Conservation (phyloP, 306 rosid genomes). For the Inga leiocalycina region DNA sequence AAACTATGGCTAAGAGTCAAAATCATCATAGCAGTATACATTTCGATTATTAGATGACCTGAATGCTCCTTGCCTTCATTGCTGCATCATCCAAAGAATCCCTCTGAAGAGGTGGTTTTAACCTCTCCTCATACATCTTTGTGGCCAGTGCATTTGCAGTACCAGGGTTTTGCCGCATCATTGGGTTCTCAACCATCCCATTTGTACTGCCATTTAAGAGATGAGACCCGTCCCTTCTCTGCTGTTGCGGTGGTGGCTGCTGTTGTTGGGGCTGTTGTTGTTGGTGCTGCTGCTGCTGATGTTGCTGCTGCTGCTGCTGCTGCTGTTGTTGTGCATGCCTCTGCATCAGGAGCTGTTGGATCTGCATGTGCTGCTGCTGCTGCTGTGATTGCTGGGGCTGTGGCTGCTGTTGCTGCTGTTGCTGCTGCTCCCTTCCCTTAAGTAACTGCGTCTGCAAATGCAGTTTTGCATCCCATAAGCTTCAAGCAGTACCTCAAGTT, state of each 20-base stretch:
- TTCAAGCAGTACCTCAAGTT: slow-evolving; percentile 27
- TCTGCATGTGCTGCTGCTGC: slow-evolving; percentile 59
- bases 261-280: slow-evolving; percentile 59
- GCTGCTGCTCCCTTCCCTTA: slow-evolving; percentile 95
- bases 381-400: slow-evolving; percentile 53
- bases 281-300: slow-evolving; percentile 62
- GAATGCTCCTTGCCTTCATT: slow-evolving; percentile 63
- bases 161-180: slow-evolving; percentile 72
- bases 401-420: slow-evolving; percentile 50
- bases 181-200: slow-evolving; percentile 82
- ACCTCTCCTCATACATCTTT: slow-evolving; percentile 92
- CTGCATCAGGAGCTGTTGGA: slow-evolving; percentile 71
- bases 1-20: slow-evolving; percentile 33
- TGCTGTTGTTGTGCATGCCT: slow-evolving; percentile 76
- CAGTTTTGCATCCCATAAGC: slow-evolving; percentile 38
- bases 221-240: slow-evolving; percentile 89
- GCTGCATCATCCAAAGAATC: slow-evolving; percentile 92
- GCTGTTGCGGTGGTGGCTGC: slow-evolving; percentile 60
- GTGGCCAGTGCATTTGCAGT: slow-evolving; percentile 93
- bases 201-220: slow-evolving; percentile 79
- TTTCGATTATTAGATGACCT: slow-evolving; percentile 19
- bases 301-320: slow-evolving; percentile 75
- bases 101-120: slow-evolving; percentile 86
- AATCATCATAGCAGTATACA: slow-evolving; percentile 17
- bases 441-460: slow-evolving; percentile 76